phyloP scores from a whole-genome alignment of 179 eudicot species.

The Heliamphora ciliata region DNA sequence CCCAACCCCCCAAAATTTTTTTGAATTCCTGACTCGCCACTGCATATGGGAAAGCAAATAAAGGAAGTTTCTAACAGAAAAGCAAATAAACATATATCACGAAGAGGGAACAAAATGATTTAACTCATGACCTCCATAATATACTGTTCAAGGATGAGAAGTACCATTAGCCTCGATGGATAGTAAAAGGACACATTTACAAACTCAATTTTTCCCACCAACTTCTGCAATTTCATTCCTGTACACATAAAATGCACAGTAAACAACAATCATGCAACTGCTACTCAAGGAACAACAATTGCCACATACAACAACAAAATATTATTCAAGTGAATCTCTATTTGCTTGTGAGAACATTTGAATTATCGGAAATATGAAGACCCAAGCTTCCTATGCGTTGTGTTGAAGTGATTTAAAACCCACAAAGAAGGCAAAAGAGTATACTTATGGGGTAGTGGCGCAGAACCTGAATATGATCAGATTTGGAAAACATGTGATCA shows the following conservation, averaged over 20 bases:
- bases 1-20: too few relatives aligned
- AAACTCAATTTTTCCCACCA: slow-evolving; percentile 36
- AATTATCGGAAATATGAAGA: background rate
- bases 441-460: background rate
- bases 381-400: background rate
- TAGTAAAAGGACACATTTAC: slow-evolving; percentile 35
- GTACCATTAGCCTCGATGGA: slow-evolving; percentile 35
- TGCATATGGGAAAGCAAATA: background rate
- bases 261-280: background rate
- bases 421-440: background rate
- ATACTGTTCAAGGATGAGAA: slow-evolving; percentile 15
- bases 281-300: background rate
- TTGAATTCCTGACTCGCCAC: too few relatives aligned
- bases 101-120: background rate
- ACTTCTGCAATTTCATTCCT: slow-evolving; percentile 33
- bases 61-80: background rate
- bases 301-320: background rate
- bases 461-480: background rate
- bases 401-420: background rate
- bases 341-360: background rate
- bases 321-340: background rate
- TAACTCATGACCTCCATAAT: background rate
- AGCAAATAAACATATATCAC: background rate
- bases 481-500: background rate
- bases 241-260: slow-evolving; percentile 15